These are phyloP conservation scores for Mycena olivaceomarginata DNA, from an alignment of 768 basidiomycete species.

Conservation along the genomic window DNA sequence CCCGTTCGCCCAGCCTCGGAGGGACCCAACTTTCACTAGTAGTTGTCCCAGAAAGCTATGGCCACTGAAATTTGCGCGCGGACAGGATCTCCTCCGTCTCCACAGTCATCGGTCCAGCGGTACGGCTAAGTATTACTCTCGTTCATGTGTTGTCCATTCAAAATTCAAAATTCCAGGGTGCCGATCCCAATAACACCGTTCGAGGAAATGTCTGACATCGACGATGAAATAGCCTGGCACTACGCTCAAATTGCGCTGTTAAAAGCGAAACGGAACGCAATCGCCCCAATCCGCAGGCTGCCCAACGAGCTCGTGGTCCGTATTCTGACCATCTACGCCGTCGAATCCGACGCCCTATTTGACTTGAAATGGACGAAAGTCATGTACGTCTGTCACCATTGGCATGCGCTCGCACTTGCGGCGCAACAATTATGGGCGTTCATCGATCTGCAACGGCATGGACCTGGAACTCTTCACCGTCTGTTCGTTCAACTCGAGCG, in stretches of 20 bases:
- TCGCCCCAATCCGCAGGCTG: constrained; percentile 15
- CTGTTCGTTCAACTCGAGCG: neutral
- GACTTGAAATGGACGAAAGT: constrained; percentile 24
- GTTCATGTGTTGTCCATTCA: no score
- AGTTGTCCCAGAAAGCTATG: no score
- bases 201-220: neutral
- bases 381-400: constrained; percentile 25
- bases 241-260: constrained; percentile 13
- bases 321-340: constrained; percentile 21
- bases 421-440: constrained; percentile 8
- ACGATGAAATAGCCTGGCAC: constrained; percentile 12
- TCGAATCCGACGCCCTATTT: constrained; percentile 3
- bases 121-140: no score
- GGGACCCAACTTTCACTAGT: no score
- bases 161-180: no score
- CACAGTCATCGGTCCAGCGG: no score
- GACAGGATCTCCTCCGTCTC: no score
- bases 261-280: constrained; percentile 30
- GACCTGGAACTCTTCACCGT: neutral
- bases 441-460: neutral
- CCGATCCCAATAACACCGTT: neutral
- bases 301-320: constrained; percentile 34
- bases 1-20: no score
- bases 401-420: neutral
- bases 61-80: no score